Evolutionary conservation across 1,139 yeast genomes (phyloP).

Genomic region (Lodderomyces oxycetoniae): DNA sequence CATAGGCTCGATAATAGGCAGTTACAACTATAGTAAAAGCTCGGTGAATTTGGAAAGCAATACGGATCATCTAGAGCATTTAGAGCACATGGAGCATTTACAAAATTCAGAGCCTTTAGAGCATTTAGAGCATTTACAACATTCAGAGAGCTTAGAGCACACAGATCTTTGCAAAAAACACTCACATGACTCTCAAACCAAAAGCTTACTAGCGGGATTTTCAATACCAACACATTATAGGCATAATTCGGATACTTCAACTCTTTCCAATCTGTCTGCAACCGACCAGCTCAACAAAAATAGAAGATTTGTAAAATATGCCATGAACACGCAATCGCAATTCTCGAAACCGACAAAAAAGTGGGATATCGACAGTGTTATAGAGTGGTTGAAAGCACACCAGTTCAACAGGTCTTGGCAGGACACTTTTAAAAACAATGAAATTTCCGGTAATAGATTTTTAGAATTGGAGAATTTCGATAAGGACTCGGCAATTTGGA

Average conservation of each 20-base stretch:
- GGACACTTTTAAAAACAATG: conserved; percentile 53
- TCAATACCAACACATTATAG: conserved; percentile 23
- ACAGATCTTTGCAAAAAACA: conserved; percentile 2
- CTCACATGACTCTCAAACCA: conserved; percentile 3
- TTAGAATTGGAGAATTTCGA: conserved; percentile 68
- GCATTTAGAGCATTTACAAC: too few species aligned
- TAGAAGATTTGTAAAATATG: conserved; percentile 41
- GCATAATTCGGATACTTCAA: conserved; percentile 37
- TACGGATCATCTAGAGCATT: background rate
- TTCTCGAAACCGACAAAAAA: conserved; percentile 20
- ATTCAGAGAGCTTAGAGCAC: too few species aligned
- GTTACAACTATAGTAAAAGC: conserved; percentile 27
- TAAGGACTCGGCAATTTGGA: conserved; percentile 45
- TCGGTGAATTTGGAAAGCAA: conserved; percentile 13
- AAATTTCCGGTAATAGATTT: conserved; percentile 60
- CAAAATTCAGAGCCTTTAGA: too few species aligned
- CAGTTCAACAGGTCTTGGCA: conserved; percentile 73
- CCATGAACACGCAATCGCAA: conserved; percentile 36
- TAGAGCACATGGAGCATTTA: too few species aligned
- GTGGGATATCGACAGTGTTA: conserved; percentile 69
- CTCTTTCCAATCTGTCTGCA: conserved; percentile 29
- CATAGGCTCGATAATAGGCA: conserved; percentile 29
- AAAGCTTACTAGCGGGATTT: background rate
- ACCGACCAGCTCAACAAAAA: conserved; percentile 28
- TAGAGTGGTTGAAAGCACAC: conserved; percentile 62